phyloP scores from a whole-genome alignment of 2,329 filamentous ascomycete genomes.

The Didymella keratinophila region DNA sequence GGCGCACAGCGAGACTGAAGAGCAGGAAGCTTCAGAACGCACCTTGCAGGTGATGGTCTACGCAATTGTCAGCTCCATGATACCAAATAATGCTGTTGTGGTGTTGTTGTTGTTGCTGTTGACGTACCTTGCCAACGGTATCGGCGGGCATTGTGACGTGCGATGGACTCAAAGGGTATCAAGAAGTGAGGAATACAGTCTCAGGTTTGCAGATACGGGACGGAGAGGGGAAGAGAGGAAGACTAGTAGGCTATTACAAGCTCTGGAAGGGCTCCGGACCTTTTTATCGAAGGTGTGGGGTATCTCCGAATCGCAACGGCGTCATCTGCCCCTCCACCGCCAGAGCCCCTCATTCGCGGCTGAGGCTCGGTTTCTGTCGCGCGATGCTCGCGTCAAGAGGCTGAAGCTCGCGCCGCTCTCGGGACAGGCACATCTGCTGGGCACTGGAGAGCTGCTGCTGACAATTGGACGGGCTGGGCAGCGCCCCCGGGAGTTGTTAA shows the following conservation, averaged over 20 bases:
- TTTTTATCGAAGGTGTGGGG: constrained; percentile 36
- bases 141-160: constrained; percentile 19
- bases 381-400: constrained; percentile 36
- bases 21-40: constrained; percentile 9
- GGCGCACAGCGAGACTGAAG: constrained; percentile 71
- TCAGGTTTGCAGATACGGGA: constrained; percentile 15
- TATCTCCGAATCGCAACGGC: constrained; percentile 21
- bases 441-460: constrained; percentile 12
- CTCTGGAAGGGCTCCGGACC: constrained; percentile 33
- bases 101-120: constrained; percentile 7
- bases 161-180: constrained; percentile 27
- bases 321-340: constrained; percentile 39
- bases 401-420: constrained; percentile 34
- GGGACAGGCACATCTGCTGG: constrained; percentile 12
- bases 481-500: constrained; percentile 28
- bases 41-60: constrained; percentile 91
- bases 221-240: constrained; percentile 21
- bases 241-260: constrained; percentile 21
- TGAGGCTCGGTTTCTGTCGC: constrained; percentile 29
- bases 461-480: constrained; percentile 22
- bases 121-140: constrained; percentile 23
- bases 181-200: constrained; percentile 15
- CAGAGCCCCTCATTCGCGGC: constrained; percentile 35
- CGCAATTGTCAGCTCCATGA: constrained; percentile 15
- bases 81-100: constrained; percentile 3